A percentile compares a stretch with the other conserved stretches of the same genome.
phyloP scores from a whole-genome alignment of 75 land plant genomes.

The Picea glauca region DNA sequence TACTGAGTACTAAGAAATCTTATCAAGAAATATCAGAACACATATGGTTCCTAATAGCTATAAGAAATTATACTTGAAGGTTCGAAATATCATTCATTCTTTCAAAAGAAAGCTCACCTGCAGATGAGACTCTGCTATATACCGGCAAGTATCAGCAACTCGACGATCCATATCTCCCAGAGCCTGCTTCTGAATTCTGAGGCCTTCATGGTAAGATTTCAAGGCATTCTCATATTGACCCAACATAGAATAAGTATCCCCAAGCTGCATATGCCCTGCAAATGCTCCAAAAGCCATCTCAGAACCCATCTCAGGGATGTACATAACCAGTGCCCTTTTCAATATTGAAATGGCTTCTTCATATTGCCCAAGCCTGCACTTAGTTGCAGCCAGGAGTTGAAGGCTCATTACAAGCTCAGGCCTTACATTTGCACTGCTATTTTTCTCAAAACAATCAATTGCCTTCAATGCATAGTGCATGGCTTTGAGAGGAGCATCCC shows the following conservation, averaged over 20 bases:
- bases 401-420: conserved; percentile 29
- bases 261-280: conserved; percentile 39
- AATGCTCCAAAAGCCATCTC: conserved; percentile 36
- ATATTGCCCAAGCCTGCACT: conserved; percentile 31
- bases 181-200: conserved; percentile 58
- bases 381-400: conserved; percentile 34
- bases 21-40: too few relatives aligned
- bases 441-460: conserved; percentile 53
- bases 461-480: conserved; percentile 69
- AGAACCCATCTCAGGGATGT: conserved; percentile 16
- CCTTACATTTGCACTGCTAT: conserved; percentile 8
- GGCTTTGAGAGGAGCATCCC: conserved; percentile 64
- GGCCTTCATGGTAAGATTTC: conserved; percentile 9
- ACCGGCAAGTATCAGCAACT: conserved; percentile 74
- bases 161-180: conserved; percentile 70
- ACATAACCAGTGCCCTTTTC: conserved; percentile 19
- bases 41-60: too few relatives aligned
- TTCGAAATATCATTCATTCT: too few relatives aligned
- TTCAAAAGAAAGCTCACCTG: too few relatives aligned
- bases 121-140: conserved; percentile 54
- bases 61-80: too few relatives aligned
- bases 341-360: conserved; percentile 29
- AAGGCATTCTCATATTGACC: conserved; percentile 31
- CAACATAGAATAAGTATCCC: conserved; percentile 31
- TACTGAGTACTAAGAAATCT: too few relatives aligned